Conservation (phyloP, 208 protist species). For the Crithidia fasciculata region DNA sequence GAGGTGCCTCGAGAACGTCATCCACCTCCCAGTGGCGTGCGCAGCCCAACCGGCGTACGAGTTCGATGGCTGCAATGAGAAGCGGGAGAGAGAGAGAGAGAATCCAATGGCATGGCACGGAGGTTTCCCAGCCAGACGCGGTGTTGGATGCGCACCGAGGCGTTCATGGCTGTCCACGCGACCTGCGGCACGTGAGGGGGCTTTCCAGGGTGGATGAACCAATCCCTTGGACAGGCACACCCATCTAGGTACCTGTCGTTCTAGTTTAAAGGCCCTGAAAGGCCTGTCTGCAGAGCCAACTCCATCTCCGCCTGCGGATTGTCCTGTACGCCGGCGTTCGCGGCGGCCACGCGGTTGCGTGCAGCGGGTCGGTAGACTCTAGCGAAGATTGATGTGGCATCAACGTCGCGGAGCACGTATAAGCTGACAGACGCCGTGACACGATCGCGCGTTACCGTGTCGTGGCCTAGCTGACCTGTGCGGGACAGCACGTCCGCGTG, state of each 20-base stretch:
- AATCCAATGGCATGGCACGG: not conserved
- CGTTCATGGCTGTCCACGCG: not conserved
- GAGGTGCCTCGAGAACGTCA: not conserved
- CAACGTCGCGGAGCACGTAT: not conserved
- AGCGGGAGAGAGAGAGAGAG: not conserved
- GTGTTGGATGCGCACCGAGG: not conserved
- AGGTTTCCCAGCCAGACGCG: not conserved
- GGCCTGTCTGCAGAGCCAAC: not conserved
- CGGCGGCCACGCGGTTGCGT: not conserved
- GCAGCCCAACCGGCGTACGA: not conserved
- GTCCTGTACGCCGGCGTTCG: not conserved
- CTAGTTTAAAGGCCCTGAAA: not conserved
- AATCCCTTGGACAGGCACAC: slow-evolving; percentile 9
- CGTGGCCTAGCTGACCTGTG: not conserved
- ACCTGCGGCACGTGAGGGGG: slow-evolving; percentile 5
- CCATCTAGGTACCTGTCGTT: not conserved
- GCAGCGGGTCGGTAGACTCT: not conserved
- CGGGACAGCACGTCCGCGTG: not conserved
- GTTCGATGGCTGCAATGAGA: not conserved
- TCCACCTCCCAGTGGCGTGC: slow-evolving; percentile 2
- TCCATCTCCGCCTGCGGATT: not conserved
- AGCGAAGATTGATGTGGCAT: not conserved
- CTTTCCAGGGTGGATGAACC: slow-evolving; percentile 9
- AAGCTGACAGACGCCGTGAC: not conserved
- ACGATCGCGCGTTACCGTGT: not conserved